Evolutionary conservation across 208 protist genomes (phyloP).

Genomic region (Trypanosomatidae sp.): DNA sequence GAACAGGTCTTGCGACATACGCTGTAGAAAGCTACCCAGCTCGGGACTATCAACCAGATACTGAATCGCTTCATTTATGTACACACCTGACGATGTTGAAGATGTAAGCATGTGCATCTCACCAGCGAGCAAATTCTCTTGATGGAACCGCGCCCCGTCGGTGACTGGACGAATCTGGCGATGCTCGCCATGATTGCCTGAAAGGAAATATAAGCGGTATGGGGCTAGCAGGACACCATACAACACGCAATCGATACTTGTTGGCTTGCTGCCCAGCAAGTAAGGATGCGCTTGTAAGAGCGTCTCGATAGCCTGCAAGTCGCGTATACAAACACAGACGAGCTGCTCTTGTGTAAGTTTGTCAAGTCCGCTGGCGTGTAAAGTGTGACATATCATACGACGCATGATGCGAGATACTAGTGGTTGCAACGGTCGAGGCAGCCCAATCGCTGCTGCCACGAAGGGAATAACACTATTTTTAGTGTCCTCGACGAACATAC

Average conservation of each 20-base stretch:
- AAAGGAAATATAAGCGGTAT: constrained; percentile 1
- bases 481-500: constrained; percentile 16
- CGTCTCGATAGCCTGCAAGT: constrained; percentile 28
- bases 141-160: too few species aligned
- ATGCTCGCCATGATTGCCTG: too few species aligned
- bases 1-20: constrained; percentile 30
- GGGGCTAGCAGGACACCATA: constrained; percentile 36
- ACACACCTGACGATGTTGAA: too few species aligned
- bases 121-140: too few species aligned
- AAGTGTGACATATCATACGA: neutral
- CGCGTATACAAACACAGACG: constrained; percentile 22
- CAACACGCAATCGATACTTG: constrained; percentile 54
- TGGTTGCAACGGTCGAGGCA: neutral
- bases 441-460: neutral
- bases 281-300: constrained; percentile 20
- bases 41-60: constrained; percentile 25
- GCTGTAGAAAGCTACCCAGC: constrained; percentile 36
- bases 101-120: too few species aligned
- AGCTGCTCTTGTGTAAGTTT: constrained; percentile 30
- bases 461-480: neutral
- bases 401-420: neutral
- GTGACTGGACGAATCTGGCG: too few species aligned
- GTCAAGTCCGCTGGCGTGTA: constrained; percentile 15
- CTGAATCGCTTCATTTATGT: constrained; percentile 26
- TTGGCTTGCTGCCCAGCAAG: constrained; percentile 23